Conservation (phyloP, 441 rosid genomes). For the Gossypium davidsonii region DNA sequence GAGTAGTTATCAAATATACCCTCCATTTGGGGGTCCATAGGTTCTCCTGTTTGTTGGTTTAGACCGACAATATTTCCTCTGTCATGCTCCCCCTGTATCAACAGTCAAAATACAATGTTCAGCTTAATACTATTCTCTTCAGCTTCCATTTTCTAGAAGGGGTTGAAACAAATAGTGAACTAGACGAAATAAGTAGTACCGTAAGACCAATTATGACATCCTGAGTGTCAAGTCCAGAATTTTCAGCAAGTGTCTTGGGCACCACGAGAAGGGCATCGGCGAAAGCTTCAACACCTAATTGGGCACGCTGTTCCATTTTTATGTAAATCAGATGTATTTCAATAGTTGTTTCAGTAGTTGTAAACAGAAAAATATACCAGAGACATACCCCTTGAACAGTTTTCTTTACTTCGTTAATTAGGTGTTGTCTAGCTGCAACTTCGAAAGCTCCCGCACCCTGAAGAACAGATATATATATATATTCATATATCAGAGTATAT, state of each 20-base stretch:
- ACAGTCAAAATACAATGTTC: conserved; percentile 7
- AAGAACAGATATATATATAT: conserved; percentile 1
- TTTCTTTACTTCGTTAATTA: conserved; percentile 77
- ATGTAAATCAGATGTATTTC: conserved; percentile 5
- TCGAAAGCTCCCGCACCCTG: conserved; percentile 99
- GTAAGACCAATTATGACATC: conserved; percentile 80
- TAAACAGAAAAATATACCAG: background rate
- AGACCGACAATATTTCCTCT: conserved; percentile 82
- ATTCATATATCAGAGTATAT: background rate
- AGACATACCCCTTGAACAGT: conserved; percentile 79
- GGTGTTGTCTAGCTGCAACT: conserved; percentile 84
- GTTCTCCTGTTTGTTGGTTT: conserved; percentile 71
- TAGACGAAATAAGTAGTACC: conserved; percentile 30
- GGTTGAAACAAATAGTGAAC: background rate
- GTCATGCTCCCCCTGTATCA: conserved; percentile 80
- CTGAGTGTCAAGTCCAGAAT: conserved; percentile 90
- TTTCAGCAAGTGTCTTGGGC: conserved; percentile 75
- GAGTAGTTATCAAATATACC: conserved; percentile 93
- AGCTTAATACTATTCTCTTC: background rate
- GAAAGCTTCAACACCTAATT: conserved; percentile 92
- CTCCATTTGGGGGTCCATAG: conserved; percentile 79
- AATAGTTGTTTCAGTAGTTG: background rate
- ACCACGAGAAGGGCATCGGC: conserved; percentile 46
- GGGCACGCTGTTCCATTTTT: conserved; percentile 68
- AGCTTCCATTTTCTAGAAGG: background rate